Conservation (phyloP, 1,284 basidiomycete species). For the Gymnopus androsaceus region DNA sequence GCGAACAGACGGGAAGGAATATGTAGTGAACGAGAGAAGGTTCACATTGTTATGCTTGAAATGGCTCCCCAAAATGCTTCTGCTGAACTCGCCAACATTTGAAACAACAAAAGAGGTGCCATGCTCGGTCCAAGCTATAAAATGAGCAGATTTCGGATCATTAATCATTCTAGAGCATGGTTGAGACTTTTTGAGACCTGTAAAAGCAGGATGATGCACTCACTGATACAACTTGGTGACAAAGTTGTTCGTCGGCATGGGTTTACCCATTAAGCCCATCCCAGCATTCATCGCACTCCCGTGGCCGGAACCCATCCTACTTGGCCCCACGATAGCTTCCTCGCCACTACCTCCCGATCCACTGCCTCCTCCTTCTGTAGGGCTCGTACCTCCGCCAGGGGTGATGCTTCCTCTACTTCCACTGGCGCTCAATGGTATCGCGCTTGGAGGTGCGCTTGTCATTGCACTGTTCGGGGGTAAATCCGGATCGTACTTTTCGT, state of each 20-base stretch:
- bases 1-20: slow-evolving; percentile 1
- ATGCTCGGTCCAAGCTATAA: slow-evolving; percentile 77
- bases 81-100: slow-evolving; percentile 80
- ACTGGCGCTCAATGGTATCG: slow-evolving; percentile 1
- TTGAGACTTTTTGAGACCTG: slow-evolving; percentile 16
- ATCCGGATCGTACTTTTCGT: slow-evolving; percentile 11
- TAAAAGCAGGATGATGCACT: slow-evolving; percentile 32
- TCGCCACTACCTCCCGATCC: slow-evolving; percentile 33
- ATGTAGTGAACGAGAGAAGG: slow-evolving; percentile 16
- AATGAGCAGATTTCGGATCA: slow-evolving; percentile 74
- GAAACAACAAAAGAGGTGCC: slow-evolving; percentile 82
- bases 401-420: slow-evolving; percentile 13
- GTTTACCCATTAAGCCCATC: slow-evolving; percentile 62
- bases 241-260: slow-evolving; percentile 77
- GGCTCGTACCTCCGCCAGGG: slow-evolving; percentile 43
- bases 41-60: slow-evolving; percentile 83
- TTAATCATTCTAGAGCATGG: slow-evolving; percentile 68
- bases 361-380: slow-evolving; percentile 52
- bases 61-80: slow-evolving; percentile 77
- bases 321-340: slow-evolving; percentile 24
- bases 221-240: slow-evolving; percentile 83
- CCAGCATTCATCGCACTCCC: slow-evolving; percentile 6
- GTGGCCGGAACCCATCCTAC: slow-evolving; percentile 17
- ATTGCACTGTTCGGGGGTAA: slow-evolving; percentile 1
- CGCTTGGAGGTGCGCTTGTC: slow-evolving; percentile 7